Evolutionary conservation across 202 grass and related monocot genomes (phyloP), one percentile per base, ranked within the genome.

Genomic region (Bolboschoenoplectus hybrid): DNA sequence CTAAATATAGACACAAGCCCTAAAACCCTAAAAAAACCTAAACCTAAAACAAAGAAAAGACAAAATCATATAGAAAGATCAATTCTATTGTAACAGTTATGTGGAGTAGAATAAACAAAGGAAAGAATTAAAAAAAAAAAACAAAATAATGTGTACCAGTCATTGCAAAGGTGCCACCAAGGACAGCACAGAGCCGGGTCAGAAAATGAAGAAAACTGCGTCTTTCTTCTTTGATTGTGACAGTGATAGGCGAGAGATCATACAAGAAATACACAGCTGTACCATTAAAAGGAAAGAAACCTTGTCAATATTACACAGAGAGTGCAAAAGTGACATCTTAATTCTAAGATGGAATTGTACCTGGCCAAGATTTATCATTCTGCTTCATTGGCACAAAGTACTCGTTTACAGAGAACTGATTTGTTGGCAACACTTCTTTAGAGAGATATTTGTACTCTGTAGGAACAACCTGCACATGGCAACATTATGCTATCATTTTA

Each of bases 91-190:
- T 56, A 78, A 57, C 12, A 57, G 57, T 39, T 50, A 77, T 8
- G 32, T 39, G 20, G 3, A 35, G 52, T 16, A 36, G 12, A 76
- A 41, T 58, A 5, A 80, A 40, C 4, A 60, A 80, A 41, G 12
- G 12, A 40, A 40, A 9, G 7, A n/a, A 32, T 40, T 40, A 70
- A 35, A 40, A 55, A 41, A 40, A 55, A 41, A 69, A n/a, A 41
- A 68, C 1, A 63, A 71, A 80, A 57, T 45, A 39, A 88, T 3
- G 17, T 46, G 52, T 72, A 97, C 97, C 97, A 87, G 93, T 99
- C 92, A 99, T 88, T 78, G 97, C 97, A 92, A 99, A 99, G 85
- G 97, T 99, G 63, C 97, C 97, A 14, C 97, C 97, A 90, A 99
- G 97, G 66, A 99, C 92, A 13, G 97, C 97, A 88, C 93, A 99